Percentiles rank a stretch among this genome's conserved stretches.
These are phyloP conservation scores for Cryomyces antarcticus DNA, from an alignment of 495 filamentous ascomycete species.

Conservation along the genomic window DNA sequence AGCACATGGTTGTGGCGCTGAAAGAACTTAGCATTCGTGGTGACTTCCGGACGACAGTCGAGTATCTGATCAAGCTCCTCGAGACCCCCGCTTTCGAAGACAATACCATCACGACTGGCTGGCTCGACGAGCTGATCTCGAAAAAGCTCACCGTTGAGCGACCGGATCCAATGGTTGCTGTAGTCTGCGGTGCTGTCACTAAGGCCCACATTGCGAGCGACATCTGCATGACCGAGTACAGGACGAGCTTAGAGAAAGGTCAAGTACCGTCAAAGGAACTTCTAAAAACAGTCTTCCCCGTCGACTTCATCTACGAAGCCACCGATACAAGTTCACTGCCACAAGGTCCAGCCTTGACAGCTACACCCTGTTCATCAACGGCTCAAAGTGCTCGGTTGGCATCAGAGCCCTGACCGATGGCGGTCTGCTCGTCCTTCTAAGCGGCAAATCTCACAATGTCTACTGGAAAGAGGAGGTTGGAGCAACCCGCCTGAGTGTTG, in stretches of 20 bases:
- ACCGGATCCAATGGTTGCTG: constrained; percentile 74
- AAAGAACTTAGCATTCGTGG: constrained; percentile 99
- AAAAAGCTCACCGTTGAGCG: constrained; percentile 95
- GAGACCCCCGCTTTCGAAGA: constrained; percentile 97
- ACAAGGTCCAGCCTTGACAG: constrained; percentile 83
- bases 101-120: constrained; percentile 97
- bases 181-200: constrained; percentile 84
- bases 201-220: constrained; percentile 91
- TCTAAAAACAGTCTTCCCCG: constrained; percentile 89
- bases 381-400: constrained; percentile 86
- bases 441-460: constrained; percentile 84
- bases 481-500: constrained; percentile 85
- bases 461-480: constrained; percentile 99
- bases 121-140: constrained; percentile 95
- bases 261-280: constrained; percentile 93
- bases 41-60: constrained; percentile 95
- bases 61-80: constrained; percentile 96
- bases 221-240: constrained; percentile 68
- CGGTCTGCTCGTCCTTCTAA: constrained; percentile 77
- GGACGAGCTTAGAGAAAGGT: constrained; percentile 78
- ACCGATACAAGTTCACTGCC: constrained; percentile 94
- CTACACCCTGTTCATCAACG: constrained; percentile 98
- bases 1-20: constrained; percentile 97
- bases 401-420: constrained; percentile 85
- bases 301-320: constrained; percentile 97